Base-by-base conservation (phyloP, 2,329 filamentous ascomycete genomes). In the Diaporthe sp. region DNA sequence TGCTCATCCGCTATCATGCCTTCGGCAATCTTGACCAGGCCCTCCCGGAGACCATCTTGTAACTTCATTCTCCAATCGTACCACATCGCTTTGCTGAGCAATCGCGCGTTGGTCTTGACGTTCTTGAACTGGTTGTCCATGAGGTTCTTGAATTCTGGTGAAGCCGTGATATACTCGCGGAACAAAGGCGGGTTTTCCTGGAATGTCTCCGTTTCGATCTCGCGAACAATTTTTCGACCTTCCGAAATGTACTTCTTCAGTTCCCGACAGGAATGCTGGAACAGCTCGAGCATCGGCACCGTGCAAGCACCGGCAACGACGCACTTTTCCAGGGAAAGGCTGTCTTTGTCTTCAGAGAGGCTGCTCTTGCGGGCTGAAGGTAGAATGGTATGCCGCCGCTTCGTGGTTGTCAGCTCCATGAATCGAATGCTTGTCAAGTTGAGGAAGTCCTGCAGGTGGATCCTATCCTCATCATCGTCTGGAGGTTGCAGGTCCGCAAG, bases 121-220 rank as follows among this genome's bases (percentile, higher is more conserved):
- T 98, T 98, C 84, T 98, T 97, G 88, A 99, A 97, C 82, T 98
- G 96, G 78, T 94, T 97, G 85, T 99, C 96, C 93, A 99, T 97
- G 71, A 97, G 89, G 4, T 91, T 85, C 81, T 94, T 95, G 82
- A 98, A 92, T 77, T 97, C 95, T 0, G 95, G 91, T 0, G 94
- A 91, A 37, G 96, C 96, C 13, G 93, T 92, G 78, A 97, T 92
- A 82, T 99, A 99, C 82, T 98, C 97, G 76, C 92, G 92, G 85
- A 99, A 98, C 1, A 99, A 88, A 0, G 95, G 92, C 12, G 97
- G 97, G 80, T 98, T 98, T 75, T 98, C 95, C 78, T 95, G 93
- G 77, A 94, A 92, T 0, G 96, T 98, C 81, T 98, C 95, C 0
- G 90, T 92, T 82, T 98, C 97, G 76, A 99, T 97, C 79, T 96